These are phyloP conservation scores for Scalesia atractyloides DNA, from an alignment of 129 eudicot species.

Conservation along the genomic window DNA sequence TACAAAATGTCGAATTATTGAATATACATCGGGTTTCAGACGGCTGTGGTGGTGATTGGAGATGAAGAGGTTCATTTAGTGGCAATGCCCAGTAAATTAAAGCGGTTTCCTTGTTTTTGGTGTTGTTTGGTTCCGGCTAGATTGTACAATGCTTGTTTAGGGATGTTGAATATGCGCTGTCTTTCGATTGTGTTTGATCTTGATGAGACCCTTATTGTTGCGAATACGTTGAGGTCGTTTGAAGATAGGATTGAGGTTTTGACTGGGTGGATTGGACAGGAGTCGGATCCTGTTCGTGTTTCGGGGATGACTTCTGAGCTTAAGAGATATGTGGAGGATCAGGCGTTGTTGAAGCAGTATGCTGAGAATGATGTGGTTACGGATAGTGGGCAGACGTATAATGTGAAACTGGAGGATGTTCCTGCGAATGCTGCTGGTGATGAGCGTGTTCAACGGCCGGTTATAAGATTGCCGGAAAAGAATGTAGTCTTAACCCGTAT, in stretches of 20 bases:
- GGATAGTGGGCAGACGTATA: constrained; percentile 63
- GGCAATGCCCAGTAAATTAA: constrained; percentile 86
- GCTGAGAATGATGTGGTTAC: constrained; percentile 64
- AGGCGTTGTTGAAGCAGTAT: constrained; percentile 76
- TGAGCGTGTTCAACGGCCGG: constrained; percentile 68
- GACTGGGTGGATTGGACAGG: constrained; percentile 63
- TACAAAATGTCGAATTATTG: too few species aligned
- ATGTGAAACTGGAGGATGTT: constrained; percentile 71
- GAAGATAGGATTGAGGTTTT: constrained; percentile 88
- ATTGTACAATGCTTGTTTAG: constrained; percentile 62
- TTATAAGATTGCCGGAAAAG: constrained; percentile 79
- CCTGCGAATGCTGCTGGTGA: constrained; percentile 60
- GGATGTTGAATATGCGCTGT: constrained; percentile 84
- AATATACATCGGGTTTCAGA: constrained; percentile 39
- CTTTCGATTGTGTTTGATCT: constrained; percentile 91
- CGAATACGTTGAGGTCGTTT: constrained; percentile 92
- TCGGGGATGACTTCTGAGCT: constrained; percentile 85
- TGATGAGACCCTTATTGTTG: constrained; percentile 94
- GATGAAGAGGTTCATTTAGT: constrained; percentile 89
- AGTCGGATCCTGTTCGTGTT: constrained; percentile 57
- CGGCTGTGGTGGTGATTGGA: constrained; percentile 79
- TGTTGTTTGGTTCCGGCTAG: constrained; percentile 69
- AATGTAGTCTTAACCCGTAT: constrained; percentile 86
- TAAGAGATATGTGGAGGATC: constrained; percentile 77
- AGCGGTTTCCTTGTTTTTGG: constrained; percentile 91